A percentile compares a stretch with the other conserved stretches of the same genome.
Conservation (phyloP, 371 early-diverging fungal genomes). For the Mortierella sp. region DNA sequence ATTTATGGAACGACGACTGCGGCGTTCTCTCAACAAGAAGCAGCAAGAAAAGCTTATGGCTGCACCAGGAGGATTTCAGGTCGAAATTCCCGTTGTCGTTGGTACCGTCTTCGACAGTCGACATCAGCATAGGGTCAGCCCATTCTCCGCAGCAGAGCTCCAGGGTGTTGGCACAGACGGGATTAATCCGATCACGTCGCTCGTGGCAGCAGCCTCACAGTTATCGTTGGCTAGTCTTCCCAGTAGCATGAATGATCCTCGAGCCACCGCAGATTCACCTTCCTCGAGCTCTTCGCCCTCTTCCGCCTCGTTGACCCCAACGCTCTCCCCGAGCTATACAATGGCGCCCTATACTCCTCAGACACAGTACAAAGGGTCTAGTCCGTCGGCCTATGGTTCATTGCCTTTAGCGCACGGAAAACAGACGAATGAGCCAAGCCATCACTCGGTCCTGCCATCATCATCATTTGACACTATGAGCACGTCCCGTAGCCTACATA, state of each 20-base stretch:
- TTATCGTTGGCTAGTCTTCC: conserved; percentile 6
- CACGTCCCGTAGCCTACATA: not conserved
- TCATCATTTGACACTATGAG: not conserved
- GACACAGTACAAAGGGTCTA: not conserved
- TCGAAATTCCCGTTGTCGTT: conserved; percentile 25
- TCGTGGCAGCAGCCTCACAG: conserved; percentile 4
- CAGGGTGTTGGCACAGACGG: not conserved
- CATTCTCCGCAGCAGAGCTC: not conserved
- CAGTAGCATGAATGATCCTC: not conserved
- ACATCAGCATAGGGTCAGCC: conserved; percentile 1
- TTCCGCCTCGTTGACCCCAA: not conserved
- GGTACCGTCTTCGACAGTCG: conserved; percentile 22
- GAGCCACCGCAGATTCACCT: not conserved
- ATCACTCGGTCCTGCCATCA: not conserved
- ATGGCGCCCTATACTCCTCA: not conserved
- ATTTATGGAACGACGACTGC: conserved; percentile 21
- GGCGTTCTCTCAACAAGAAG: conserved; percentile 18
- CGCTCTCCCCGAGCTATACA: not conserved
- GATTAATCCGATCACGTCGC: not conserved
- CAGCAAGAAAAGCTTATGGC: conserved; percentile 19
- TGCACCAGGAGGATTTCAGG: conserved; percentile 32
- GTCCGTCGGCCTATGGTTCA: not conserved
- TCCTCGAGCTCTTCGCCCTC: not conserved
- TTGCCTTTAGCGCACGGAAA: conserved; percentile 4
- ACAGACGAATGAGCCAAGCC: conserved; percentile 4